Conservation (phyloP, 805 yeast genomes). For the Metschnikowia lunata region DNA sequence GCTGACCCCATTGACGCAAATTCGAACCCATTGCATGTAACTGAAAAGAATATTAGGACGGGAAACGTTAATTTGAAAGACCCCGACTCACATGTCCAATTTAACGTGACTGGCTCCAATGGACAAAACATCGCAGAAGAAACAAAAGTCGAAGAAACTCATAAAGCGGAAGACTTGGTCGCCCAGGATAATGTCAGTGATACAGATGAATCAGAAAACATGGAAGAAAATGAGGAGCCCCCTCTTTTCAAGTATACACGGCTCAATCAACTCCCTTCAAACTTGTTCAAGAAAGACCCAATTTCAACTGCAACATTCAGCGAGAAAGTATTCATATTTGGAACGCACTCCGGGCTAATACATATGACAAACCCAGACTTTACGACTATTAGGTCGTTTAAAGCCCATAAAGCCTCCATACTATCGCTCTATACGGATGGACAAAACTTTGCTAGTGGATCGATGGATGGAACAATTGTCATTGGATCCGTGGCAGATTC, state of each 20-base stretch:
- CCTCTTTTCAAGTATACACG: conserved; percentile 76
- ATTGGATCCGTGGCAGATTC: conserved; percentile 65
- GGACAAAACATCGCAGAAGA: too few species aligned
- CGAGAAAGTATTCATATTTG: conserved; percentile 66
- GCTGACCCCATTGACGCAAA: too few species aligned
- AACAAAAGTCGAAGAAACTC: too few species aligned
- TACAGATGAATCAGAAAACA: neutral
- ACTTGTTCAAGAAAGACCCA: conserved; percentile 71
- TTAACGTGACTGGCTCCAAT: too few species aligned
- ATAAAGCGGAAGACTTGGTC: too few species aligned
- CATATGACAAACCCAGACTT: conserved; percentile 63
- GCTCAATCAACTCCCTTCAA: conserved; percentile 59
- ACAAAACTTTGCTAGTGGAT: conserved; percentile 72
- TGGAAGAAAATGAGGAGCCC: conserved; percentile 39
- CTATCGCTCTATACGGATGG: conserved; percentile 73
- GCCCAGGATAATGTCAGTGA: neutral
- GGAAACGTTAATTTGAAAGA: too few species aligned
- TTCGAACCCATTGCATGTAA: too few species aligned
- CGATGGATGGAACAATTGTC: conserved; percentile 91
- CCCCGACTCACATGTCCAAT: too few species aligned
- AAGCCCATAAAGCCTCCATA: conserved; percentile 84
- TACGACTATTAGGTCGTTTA: conserved; percentile 61
- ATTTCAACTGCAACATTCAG: conserved; percentile 65
- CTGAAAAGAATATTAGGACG: too few species aligned
- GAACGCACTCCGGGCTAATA: conserved; percentile 83